Evolutionary conservation across 257 asterid species (phyloP), one percentile per base, ranked within the genome.

Genomic region (Schizonepeta tenuifolia): DNA sequence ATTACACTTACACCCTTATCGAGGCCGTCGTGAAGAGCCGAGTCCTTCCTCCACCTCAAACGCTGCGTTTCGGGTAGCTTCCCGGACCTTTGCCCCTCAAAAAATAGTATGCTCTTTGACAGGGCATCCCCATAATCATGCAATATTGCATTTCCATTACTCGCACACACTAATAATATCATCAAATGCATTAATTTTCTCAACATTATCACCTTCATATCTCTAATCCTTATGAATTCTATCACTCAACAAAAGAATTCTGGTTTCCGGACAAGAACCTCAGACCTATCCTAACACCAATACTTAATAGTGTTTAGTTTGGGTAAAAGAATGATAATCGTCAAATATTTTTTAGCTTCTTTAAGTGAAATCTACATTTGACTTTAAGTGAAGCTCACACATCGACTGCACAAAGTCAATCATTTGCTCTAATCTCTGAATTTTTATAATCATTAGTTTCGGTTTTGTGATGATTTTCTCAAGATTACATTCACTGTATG

Each of bases 51-150:
- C 86, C 88, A 81, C 0, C 79, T 18, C 53, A 79, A 40, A 15
- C 86, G 80, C 70, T 84, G 86, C 41, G 83, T 78, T 0, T 71
- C 22, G 6, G 89, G 86, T 46, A 84, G 75, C 26, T 79, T 77
- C 6, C 89, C 86, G 0, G 86, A 84, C 72, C 89, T 65, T 64
- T 84, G 89, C n/a, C 85, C 86, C 61, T 84, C 85, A 14, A 79
- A 82, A 65, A 81, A 84, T 5, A 84, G 28, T 9, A 81, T 72
- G 70, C 81, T 71, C 28, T 84, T 84, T 10, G 86, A 68, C 44
- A 84, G 64, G 14, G 86, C 86, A 22, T 84, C 86, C 20, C 84
- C 83, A 65, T 84, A 81, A 46, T 84, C 73, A n/a, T 79, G 88
- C 73, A 43, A 36, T 41, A 38, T 65, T 10, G 46, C 53, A 40